These are phyloP conservation scores for Cyanidioschyzon merolae DNA, from an alignment of 23 red algal species.

Conservation along the genomic window DNA sequence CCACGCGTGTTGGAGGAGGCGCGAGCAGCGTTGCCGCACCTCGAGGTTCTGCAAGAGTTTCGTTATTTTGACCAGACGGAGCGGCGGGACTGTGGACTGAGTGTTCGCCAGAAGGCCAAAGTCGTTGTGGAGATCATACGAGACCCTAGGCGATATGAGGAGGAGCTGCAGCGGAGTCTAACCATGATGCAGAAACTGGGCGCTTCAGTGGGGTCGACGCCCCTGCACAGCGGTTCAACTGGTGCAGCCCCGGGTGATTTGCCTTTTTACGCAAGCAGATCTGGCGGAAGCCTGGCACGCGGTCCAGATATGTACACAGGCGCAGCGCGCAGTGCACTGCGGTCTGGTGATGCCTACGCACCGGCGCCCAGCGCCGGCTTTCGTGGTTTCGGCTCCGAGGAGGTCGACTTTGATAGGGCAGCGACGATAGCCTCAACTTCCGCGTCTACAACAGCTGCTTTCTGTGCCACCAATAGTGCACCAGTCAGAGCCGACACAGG, in stretches of 20 bases:
- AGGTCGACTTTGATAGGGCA: neutral
- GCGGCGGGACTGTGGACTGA: constrained; percentile 51
- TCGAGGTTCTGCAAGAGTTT: constrained; percentile 57
- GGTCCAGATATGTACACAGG: neutral
- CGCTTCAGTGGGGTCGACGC: constrained; percentile 6
- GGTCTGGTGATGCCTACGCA: neutral
- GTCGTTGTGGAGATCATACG: constrained; percentile 59
- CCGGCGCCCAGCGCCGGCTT: neutral
- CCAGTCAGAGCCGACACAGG: no score
- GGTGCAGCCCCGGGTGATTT: neutral
- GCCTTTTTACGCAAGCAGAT: neutral
- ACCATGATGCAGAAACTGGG: neutral
- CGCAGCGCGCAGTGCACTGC: neutral
- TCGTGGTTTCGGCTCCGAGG: neutral
- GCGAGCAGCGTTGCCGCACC: constrained; percentile 32
- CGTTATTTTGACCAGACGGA: constrained; percentile 42
- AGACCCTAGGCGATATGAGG: constrained; percentile 43
- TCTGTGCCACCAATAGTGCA: no score
- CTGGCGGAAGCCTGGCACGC: neutral
- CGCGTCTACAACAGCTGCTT: no score
- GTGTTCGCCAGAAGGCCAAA: constrained; percentile 59
- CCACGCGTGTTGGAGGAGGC: constrained; percentile 51
- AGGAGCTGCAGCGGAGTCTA: constrained; percentile 42
- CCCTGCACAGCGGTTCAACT: neutral
- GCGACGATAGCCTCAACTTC: no score